Evolutionary conservation across 1,139 yeast genomes (phyloP), one percentile per base, ranked within the genome.

Genomic region (Hemisphaericaspora lyxosophila): DNA sequence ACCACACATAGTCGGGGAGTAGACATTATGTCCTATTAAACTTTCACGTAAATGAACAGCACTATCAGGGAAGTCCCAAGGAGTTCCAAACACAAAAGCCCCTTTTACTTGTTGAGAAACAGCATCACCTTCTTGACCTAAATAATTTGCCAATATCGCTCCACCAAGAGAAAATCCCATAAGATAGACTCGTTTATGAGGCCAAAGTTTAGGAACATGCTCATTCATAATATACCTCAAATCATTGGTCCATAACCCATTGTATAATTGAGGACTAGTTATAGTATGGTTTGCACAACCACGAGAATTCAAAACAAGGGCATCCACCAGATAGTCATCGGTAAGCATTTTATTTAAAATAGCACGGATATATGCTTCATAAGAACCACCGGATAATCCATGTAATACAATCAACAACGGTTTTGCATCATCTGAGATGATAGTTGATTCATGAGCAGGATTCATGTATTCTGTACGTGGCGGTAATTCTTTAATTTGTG

Each of bases 211-310:
- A 24, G 64, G 55, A 26, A 78, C 58, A 38, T 71, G 63, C 44
- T 74, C 78, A 42, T 70, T 70, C 39, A 79, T 64, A 38, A 77
- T 64, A 53, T 71, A 71, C 35, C 85, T 60, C 37, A 79, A 58
- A 53, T 79, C 85, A 49, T 79, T 79, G 15, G 85, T 79, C 80
- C 83, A 76, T 25, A 78, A 60, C 2, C 81, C 85, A 49, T 76
- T 74, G 57, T 76, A 79, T 31, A 79, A 58, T 48, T 75, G 78
- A 2, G 85, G 83, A 5, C 81, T 69, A 2, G 83, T 74, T 38
- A 78, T 66, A 16, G 75, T 67, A 34, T 80, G 79, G 43, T 76
- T 64, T 33, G 82, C 80, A 55, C 85, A 79, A 1, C 85, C 85
- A 36, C 85, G 60, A 4, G 81, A 68, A 46, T 78, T 79, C 37